Evolutionary conservation across 306 rosid genomes (phyloP), one percentile per base, ranked within the genome.

Genomic region (Cajanus cajan): DNA sequence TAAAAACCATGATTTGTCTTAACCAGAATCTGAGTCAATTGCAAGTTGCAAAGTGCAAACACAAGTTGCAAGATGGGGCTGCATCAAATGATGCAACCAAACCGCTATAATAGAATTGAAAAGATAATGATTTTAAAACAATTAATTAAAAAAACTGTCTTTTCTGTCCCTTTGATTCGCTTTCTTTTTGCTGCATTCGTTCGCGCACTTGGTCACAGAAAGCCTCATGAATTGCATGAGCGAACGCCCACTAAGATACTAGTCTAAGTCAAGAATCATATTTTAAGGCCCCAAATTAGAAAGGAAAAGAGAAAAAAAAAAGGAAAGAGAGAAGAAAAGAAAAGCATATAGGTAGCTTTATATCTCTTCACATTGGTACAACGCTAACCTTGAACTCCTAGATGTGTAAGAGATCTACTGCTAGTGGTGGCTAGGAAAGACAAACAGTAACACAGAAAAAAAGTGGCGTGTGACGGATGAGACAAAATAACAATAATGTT

Each of bases 141-240:
- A 44, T 16, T 18, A 48, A 25, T 63, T 40, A 12, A 24, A 5
- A 7, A 66, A 68, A 40, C 19, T 63, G 64, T 76, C 70, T 64
- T 65, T 72, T 79, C 80, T 37, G 8, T 28, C 68, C 55, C 61
- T 71, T 61, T 82, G 84, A 84, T 59, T 79, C 82, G 74, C 68
- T 62, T 62, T 72, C 43, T 72, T 68, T 85, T 64, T 75, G 78
- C 34, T 52, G 76, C 70, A 73, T 85, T 73, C 55, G 73, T 73
- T 82, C 40, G 67, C 77, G 80, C 75, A 82, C 85, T 82, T 76
- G 80, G 14, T 71, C 70, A 45, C 55, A 13, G 62, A 51, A 85
- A 82, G 8, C 63, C 83, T 63, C 86, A 76, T 82, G 89, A 79
- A 79, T 68, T 82, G 68, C 84, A 85, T 85, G 84, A 78, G 19